Base-by-base conservation (phyloP, 164 flowering plant genomes). In the Litsea cubeba region DNA sequence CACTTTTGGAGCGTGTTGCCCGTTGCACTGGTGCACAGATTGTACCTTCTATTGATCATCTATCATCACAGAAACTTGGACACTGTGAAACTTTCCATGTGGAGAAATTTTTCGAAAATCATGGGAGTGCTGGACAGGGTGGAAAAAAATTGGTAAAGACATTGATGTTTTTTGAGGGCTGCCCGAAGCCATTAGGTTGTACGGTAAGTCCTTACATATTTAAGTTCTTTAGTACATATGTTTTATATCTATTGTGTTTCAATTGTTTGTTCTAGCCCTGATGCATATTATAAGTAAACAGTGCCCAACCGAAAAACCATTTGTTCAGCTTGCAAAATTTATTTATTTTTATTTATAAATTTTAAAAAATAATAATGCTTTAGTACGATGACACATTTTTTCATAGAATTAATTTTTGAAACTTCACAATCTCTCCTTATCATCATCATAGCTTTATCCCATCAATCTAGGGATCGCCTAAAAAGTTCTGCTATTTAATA, bases 21-120 rank as follows among this genome's bases (percentile, higher is more conserved):
- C 94, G 99, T 35, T 95, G 98, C 81, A 93, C 92, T 3, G 98
- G 96, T 73, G 90, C 94, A 35, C 92, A 91, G 65, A 91, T 95
- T 68, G 92, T 93, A 35, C 95, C 98, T 70, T 90, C 97, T 23
- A 87, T 95, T 78, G 99, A 95, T 81, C 88, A 89, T 83, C 86
- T 95, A 18, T 87, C 89, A 46, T 83, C 94, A 20, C 90, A 77
- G 68, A 93, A 89, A 75, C 72, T 91, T 82, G 99, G 99, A 25
- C 82, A 82, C 54, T 95, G 98, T 85, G 97, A 90, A 12, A 73
- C 51, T 30, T 89, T 93, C 75, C 92, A 84, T 79, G 96, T 95
- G 72, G 92, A 91, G 76, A 91, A 82, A 82, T 87, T 84, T 76
- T 51, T 83, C 64, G 98, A 95, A 81, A 91, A 85, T 76, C 95